Conservation (phyloP, 345 rosid genomes). For the Microcos paniculata region DNA sequence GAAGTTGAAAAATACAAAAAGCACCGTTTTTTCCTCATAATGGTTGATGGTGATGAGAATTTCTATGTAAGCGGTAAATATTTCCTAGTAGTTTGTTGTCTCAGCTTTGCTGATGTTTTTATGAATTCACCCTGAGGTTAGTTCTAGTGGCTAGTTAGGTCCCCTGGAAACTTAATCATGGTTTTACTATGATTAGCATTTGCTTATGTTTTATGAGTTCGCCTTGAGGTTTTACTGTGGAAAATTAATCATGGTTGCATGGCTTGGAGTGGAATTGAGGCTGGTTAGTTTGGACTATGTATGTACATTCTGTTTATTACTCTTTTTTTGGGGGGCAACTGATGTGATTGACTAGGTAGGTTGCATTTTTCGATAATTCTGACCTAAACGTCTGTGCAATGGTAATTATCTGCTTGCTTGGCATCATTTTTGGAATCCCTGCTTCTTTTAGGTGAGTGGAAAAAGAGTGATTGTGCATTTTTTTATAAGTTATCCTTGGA, state of each 20-base stretch:
- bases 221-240: no score
- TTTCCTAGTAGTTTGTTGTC: neutral
- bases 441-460: neutral
- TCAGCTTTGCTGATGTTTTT: neutral
- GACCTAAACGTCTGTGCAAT: neutral
- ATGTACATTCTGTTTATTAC: neutral
- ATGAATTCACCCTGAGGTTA: neutral
- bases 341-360: neutral
- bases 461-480: neutral
- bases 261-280: neutral
- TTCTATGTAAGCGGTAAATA: neutral
- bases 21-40: neutral
- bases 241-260: no score
- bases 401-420: neutral
- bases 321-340: neutral
- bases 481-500: neutral
- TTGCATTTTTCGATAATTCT: neutral
- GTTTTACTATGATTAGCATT: no score
- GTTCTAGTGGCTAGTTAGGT: neutral
- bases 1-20: neutral
- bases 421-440: neutral
- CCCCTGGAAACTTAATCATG: no score
- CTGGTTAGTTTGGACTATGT: neutral
- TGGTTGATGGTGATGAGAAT: neutral
- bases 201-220: no score